Base-by-base conservation (phyloP, 352 stramenopile genomes). In the Globisporangium rhizosaccharum region DNA sequence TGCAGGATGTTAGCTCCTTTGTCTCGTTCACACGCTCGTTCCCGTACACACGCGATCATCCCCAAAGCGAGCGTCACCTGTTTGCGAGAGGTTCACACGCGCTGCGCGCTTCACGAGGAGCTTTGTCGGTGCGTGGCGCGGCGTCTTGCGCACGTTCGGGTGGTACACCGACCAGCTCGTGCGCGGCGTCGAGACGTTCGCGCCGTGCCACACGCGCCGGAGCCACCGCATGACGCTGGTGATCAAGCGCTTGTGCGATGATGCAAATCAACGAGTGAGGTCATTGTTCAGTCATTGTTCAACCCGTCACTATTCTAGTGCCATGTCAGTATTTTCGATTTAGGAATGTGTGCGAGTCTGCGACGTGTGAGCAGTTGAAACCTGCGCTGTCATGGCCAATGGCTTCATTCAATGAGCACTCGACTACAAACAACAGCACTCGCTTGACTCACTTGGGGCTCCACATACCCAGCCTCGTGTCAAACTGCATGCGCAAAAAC, bases 401-500 rank as follows among this genome's bases (percentile, higher is more conserved):
- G 30, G 30, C 30, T 36, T 49, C 39, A 45, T 11, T n/a, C 10
- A 23, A 23, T 23, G 23, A 23, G 23, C 23, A 23, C 23, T 23
- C 23, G 23, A 23, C 23, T 23, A 23, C 23, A 23, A 23, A 23
- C 23, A 23, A 23, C 23, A 23, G 23, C 23, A 23, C 23, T 23
- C 23, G 23, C 23, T 23, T 23, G 23, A 23, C 44, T 28, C 71
- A 94, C 67, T 92, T 92, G 12, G 85, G 85, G 44, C 83, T 93
- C 85, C 85, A 95, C 85, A 95, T 95, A 8, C 85, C 85, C 36
- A 95, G 75, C 0, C 84, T 70, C 10, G 85, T 95, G 61, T 95
- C 85, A 61, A 95, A 95, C 50, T 95, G 83, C 85, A 95, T 95
- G 41, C 85, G 72, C 9, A 95, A 55, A 47, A 92, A 94, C 51